Evolutionary conservation across 257 asterid genomes (phyloP).

Genomic region (Fraxinus anomala): DNA sequence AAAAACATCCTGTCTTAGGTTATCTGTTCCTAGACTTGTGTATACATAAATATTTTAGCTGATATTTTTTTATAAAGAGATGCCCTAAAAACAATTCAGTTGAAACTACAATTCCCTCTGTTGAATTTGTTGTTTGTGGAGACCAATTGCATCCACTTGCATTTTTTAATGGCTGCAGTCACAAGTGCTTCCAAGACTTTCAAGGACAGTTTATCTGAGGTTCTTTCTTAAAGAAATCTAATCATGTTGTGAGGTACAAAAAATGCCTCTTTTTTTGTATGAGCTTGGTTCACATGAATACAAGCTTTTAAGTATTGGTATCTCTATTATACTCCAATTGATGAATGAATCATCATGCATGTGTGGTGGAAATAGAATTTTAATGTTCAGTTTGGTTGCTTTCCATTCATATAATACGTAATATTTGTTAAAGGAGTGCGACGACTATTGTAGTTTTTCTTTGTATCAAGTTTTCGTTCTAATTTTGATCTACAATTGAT

Average conservation of each 20-base stretch:
- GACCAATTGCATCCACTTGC: conserved; percentile 37
- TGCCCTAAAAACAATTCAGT: conserved; percentile 30
- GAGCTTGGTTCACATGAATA: not conserved
- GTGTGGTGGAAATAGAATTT: not conserved
- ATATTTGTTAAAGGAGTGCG: not conserved
- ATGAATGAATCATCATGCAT: conserved; percentile 1
- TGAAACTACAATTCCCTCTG: conserved; percentile 7
- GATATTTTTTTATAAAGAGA: conserved; percentile 2
- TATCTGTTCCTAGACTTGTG: conserved; percentile 27
- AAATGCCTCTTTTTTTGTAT: not conserved
- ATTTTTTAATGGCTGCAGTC: conserved; percentile 30
- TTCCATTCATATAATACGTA: not conserved
- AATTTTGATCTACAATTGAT: not conserved
- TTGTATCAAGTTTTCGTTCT: not conserved
- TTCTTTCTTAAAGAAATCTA: conserved; percentile 33
- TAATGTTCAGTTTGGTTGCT: not conserved
- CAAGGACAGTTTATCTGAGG: conserved; percentile 33
- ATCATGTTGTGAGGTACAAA: conserved; percentile 24
- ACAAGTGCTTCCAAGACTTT: conserved; percentile 40
- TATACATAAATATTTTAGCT: not conserved
- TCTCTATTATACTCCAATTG: not conserved
- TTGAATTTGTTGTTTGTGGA: conserved; percentile 14
- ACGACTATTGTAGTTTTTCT: not conserved
- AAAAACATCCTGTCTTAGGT: conserved; percentile 41
- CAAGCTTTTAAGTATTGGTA: not conserved